A percentile compares a stretch with the other conserved stretches of the same genome.
These are phyloP conservation scores for Lagenidium giganteum DNA, from an alignment of 352 stramenopile species.

Conservation along the genomic window DNA sequence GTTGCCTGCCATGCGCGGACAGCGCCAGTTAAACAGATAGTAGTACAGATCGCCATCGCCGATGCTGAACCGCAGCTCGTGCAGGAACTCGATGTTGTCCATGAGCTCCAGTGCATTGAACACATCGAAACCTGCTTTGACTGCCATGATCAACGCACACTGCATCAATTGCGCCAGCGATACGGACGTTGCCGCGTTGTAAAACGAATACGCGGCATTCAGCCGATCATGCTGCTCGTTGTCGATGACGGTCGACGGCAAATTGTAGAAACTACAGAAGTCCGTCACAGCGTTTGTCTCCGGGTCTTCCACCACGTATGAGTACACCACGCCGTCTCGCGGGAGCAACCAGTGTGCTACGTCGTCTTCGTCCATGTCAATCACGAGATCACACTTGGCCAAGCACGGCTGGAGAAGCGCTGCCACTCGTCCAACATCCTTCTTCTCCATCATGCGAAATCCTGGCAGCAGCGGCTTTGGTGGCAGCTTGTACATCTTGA, in stretches of 20 bases:
- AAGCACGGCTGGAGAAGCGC: conserved; percentile 46
- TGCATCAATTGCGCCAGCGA: conserved; percentile 59
- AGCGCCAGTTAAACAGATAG: conserved; percentile 78
- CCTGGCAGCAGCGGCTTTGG: conserved; percentile 21
- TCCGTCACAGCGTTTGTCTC: conserved; percentile 86
- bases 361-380: conserved; percentile 90
- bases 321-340: conserved; percentile 91
- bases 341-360: conserved; percentile 98
- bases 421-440: conserved; percentile 45
- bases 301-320: conserved; percentile 88
- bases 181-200: conserved; percentile 89
- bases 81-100: conserved; percentile 52
- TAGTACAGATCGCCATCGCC: conserved; percentile 63
- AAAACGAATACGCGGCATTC: conserved; percentile 98
- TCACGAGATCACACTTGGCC: conserved; percentile 68
- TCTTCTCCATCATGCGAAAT: conserved; percentile 50
- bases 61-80: conserved; percentile 56
- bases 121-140: conserved; percentile 45
- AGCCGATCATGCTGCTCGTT: conserved; percentile 94
- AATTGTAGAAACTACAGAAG: conserved; percentile 97
- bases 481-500: conserved; percentile 89
- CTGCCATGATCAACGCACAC: conserved; percentile 51
- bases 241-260: conserved; percentile 95
- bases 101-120: conserved; percentile 73
- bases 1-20: conserved; percentile 43